Evolutionary conservation across 2,329 filamentous ascomycete species (phyloP).

Genomic region (Coleophoma crateriformis): DNA sequence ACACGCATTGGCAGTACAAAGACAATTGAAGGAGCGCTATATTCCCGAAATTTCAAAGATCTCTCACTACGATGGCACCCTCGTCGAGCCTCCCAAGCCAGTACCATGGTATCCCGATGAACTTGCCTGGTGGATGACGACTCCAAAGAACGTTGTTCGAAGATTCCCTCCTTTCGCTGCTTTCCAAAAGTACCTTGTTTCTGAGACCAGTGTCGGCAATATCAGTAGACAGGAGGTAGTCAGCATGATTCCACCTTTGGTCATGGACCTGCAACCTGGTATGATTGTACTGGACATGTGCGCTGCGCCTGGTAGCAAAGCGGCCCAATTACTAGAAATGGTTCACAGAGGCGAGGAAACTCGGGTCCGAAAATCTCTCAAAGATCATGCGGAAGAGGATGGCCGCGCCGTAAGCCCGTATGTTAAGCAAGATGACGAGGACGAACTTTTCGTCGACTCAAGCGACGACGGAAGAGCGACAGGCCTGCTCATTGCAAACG

Average conservation of each 20-base stretch:
- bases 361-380: constrained; percentile 67
- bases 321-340: constrained; percentile 91
- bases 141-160: constrained; percentile 90
- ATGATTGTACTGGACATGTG: constrained; percentile 96
- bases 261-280: constrained; percentile 85
- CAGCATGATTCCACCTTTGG: constrained; percentile 95
- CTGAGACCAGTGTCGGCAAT: constrained; percentile 94
- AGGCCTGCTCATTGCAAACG: constrained; percentile 89
- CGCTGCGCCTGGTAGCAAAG: constrained; percentile 95
- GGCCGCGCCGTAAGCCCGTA: constrained; percentile 47
- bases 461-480: constrained; percentile 82
- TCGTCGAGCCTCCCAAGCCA: constrained; percentile 74
- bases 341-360: constrained; percentile 90
- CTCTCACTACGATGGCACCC: constrained; percentile 72
- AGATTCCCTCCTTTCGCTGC: constrained; percentile 90
- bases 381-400: constrained; percentile 55
- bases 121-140: constrained; percentile 97
- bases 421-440: constrained; percentile 40
- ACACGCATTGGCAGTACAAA: constrained; percentile 88
- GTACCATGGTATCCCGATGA: constrained; percentile 93
- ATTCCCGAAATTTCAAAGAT: constrained; percentile 87
- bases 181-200: constrained; percentile 97
- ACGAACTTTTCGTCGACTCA: constrained; percentile 47
- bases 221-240: constrained; percentile 97
- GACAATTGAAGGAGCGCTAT: constrained; percentile 81